Evolutionary conservation across 345 rosid genomes (phyloP), one percentile per base, ranked within the genome.

Genomic region (thale cress (Arabidopsis thaliana)): DNA sequence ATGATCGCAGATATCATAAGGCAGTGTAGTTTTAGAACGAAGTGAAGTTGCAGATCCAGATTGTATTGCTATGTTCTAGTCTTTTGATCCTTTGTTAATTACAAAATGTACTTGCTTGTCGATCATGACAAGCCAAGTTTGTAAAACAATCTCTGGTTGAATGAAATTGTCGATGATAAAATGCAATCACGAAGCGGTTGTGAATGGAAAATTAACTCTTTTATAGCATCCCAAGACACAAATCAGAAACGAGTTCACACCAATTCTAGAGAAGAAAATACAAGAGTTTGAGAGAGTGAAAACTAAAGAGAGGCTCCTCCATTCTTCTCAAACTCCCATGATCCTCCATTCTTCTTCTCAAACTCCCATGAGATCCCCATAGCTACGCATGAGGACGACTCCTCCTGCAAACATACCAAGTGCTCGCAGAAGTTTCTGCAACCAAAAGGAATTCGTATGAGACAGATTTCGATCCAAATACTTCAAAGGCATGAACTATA

Each of bases 311-410:
- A 50, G 56, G 46, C n/a, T 28, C 20, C 57, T 73, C 46, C 56
- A 23, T 20, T 32, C 57, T 40, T 57, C 50, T 85, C 77, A 93
- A 62, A 91, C 20, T 16, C 20, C 20, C 20, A 16, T 16, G 20
- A 16, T 25, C 20, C 57, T 73, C 46, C 56, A 23, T 20, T 32
- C 57, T 40, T 57, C 50, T 85, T 16, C 20, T 16, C 77, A 93
- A 59, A 91, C 66, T 7, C 89, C 90, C 96, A 93, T 89, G 32
- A 85, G 91, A 72, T 93, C 96, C n/a, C 98, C 98, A 69, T 74
- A 93, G 74, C 71, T 85, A 75, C 95, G 85, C 98, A 93, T 91
- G 49, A 93, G 79, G 65, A 91, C 73, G 65, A 93, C 79, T 20
- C 96, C 88, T 75, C 93, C 96, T 6, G 82, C 93, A 78, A 93